A percentile compares a stretch with the other conserved stretches of the same genome.
Evolutionary conservation across 768 basidiomycete species (phyloP).

Genomic region (Neoboletus magnificus): DNA sequence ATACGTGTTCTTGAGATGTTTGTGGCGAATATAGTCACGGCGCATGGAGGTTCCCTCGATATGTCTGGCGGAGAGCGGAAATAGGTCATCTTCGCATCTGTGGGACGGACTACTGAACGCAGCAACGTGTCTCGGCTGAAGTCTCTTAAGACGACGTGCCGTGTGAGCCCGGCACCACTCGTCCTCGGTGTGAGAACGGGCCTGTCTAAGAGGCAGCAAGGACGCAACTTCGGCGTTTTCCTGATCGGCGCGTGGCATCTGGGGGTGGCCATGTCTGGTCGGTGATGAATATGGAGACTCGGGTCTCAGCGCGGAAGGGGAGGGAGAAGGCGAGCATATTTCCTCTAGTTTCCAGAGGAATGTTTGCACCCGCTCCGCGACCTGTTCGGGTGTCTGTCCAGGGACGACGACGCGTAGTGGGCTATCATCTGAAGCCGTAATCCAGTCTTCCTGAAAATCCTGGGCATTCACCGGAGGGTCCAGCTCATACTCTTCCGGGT

Average conservation of each 20-base stretch:
- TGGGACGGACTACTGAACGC: background rate
- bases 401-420: constrained; percentile 39
- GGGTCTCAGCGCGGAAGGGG: background rate
- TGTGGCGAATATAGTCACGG: constrained; percentile 27
- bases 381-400: constrained; percentile 28
- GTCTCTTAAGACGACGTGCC: constrained; percentile 9
- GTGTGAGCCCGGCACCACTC: background rate
- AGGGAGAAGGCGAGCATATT: constrained; percentile 2
- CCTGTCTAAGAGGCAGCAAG: background rate
- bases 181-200: constrained; percentile 4
- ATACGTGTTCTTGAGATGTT: constrained; percentile 26
- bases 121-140: background rate
- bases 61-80: constrained; percentile 17
- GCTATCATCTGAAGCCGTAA: constrained; percentile 29
- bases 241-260: background rate
- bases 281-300: background rate
- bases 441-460: constrained; percentile 36
- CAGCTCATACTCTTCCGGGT: constrained; percentile 31
- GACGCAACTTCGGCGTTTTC: background rate
- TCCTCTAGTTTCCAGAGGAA: constrained; percentile 22
- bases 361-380: constrained; percentile 19
- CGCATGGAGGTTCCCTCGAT: constrained; percentile 27
- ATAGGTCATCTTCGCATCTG: constrained; percentile 21
- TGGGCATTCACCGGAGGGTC: constrained; percentile 33
- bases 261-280: background rate